These are phyloP conservation scores for Hanseniaspora thailandica DNA, from an alignment of 805 yeast genomes.

Conservation along the genomic window DNA sequence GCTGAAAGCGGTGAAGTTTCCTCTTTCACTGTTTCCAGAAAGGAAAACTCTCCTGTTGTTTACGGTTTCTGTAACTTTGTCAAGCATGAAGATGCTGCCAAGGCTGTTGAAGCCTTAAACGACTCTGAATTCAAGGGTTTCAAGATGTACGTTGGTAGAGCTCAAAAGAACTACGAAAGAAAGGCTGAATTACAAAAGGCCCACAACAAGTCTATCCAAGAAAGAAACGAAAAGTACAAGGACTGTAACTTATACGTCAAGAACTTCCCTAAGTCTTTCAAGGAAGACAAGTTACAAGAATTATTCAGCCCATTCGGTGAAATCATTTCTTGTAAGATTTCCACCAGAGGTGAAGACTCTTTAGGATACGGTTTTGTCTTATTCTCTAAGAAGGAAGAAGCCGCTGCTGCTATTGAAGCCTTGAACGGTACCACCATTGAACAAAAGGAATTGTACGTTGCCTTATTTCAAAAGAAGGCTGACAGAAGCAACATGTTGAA, in stretches of 20 bases:
- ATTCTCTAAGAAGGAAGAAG: slow-evolving; percentile 96
- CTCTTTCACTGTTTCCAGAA: slow-evolving; percentile 69
- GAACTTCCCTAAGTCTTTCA: slow-evolving; percentile 88
- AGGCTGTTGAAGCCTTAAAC: slow-evolving; percentile 86
- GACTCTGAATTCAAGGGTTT: slow-evolving; percentile 77
- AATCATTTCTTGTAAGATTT: slow-evolving; percentile 91
- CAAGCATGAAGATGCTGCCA: slow-evolving; percentile 73
- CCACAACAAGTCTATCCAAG: slow-evolving; percentile 83
- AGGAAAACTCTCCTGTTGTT: slow-evolving; percentile 66
- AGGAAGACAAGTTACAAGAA: slow-evolving; percentile 81
- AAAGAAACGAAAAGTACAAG: slow-evolving; percentile 86
- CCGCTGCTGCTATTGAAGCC: slow-evolving; percentile 94
- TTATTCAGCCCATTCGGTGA: slow-evolving; percentile 88
- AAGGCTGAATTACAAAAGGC: slow-evolving; percentile 88
- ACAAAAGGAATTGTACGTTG: slow-evolving; percentile 95
- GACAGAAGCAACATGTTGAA: slow-evolving; percentile 93
- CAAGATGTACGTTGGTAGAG: slow-evolving; percentile 90
- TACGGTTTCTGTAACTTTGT: slow-evolving; percentile 92
- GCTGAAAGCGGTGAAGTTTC: slow-evolving; percentile 66
- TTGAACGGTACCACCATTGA: slow-evolving; percentile 94
- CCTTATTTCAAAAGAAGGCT: slow-evolving; percentile 96
- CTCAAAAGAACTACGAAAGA: slow-evolving; percentile 98
- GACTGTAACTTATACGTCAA: slow-evolving; percentile 94
- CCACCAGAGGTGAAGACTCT: slow-evolving; percentile 92
- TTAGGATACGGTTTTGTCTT: slow-evolving; percentile 98